These are phyloP conservation scores for Dryadomyces sulphureus DNA, from an alignment of 2,329 filamentous ascomycete genomes.

Conservation along the genomic window DNA sequence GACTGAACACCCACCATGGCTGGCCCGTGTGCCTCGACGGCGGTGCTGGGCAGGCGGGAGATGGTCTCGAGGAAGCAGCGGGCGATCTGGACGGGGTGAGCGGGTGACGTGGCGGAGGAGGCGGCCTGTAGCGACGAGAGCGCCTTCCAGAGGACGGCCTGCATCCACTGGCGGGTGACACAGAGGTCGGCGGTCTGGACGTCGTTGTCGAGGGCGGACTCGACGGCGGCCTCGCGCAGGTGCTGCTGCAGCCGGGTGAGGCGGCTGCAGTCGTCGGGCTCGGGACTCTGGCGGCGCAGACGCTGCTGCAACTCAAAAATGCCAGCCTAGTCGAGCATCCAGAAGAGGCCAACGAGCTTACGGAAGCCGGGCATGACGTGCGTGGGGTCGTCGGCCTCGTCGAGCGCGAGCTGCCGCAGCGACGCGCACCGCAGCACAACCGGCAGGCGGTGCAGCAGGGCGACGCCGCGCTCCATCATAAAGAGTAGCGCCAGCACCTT, in stretches of 20 bases:
- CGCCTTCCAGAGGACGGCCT: slow-evolving; percentile 29
- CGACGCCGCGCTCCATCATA: slow-evolving; percentile 33
- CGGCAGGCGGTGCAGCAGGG: slow-evolving; percentile 33
- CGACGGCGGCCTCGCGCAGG: slow-evolving; percentile 23
- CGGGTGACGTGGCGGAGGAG: slow-evolving; percentile 13
- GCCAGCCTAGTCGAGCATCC: slow-evolving; percentile 32
- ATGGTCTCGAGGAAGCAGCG: slow-evolving; percentile 28
- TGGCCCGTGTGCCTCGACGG: slow-evolving; percentile 33
- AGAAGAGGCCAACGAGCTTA: slow-evolving; percentile 32
- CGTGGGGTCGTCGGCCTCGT: slow-evolving; percentile 23
- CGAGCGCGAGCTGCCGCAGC: slow-evolving; percentile 19
- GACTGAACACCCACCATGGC: slow-evolving; percentile 19
- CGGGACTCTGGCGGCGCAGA: slow-evolving; percentile 14
- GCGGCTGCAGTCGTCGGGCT: slow-evolving; percentile 13
- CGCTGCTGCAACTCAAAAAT: slow-evolving; percentile 31
- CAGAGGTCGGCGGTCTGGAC: slow-evolving; percentile 33
- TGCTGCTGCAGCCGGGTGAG: slow-evolving; percentile 26
- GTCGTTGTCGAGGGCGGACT: slow-evolving; percentile 27
- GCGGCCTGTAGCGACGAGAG: slow-evolving; percentile 17
- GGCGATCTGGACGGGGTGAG: slow-evolving; percentile 28
- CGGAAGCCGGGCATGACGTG: slow-evolving; percentile 32
- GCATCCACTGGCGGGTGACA: slow-evolving; percentile 36
- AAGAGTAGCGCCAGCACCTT: slow-evolving; percentile 33
- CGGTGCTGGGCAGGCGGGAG: slow-evolving; percentile 26
- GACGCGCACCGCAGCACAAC: slow-evolving; percentile 26